Evolutionary conservation across 192 early-diverging fungal genomes (phyloP).

Genomic region (Backusella mclennaniae): DNA sequence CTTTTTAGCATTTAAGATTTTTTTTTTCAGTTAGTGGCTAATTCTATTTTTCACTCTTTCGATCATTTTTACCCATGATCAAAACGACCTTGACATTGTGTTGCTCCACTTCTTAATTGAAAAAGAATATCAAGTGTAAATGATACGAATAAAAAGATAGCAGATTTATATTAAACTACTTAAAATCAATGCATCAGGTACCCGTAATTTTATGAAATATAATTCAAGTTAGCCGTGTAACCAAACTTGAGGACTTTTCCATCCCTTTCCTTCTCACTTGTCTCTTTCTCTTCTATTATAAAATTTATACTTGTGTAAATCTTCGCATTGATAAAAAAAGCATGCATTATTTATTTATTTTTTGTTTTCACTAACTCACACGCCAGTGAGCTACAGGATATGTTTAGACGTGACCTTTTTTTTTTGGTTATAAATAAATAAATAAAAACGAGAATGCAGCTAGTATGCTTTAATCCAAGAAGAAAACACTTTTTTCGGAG

Average conservation of each 20-base stretch:
- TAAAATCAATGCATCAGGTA: background rate
- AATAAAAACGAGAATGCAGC: background rate
- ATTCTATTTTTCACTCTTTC: background rate
- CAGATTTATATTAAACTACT: background rate
- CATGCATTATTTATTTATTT: background rate
- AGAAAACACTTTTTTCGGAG: slow-evolving; percentile 5
- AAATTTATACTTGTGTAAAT: background rate
- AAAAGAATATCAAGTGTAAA: background rate
- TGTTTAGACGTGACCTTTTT: slow-evolving; percentile 8
- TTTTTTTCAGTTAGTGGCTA: background rate
- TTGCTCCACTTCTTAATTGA: background rate
- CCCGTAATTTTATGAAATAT: background rate
- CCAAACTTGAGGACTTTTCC: background rate
- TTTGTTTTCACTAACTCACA: background rate
- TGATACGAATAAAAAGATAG: background rate
- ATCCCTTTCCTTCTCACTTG: background rate
- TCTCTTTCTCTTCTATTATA: background rate
- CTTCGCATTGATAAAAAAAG: background rate
- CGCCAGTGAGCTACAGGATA: background rate
- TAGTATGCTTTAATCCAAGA: slow-evolving; percentile 3
- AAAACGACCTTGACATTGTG: slow-evolving; percentile 2
- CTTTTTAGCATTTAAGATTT: slow-evolving; percentile 5
- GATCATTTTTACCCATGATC: slow-evolving; percentile 5
- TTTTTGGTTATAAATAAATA: slow-evolving; percentile 6
- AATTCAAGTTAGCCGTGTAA: background rate